Base-by-base conservation (phyloP, 352 stramenopile species). In the Aphanomyces cochlioides region DNA sequence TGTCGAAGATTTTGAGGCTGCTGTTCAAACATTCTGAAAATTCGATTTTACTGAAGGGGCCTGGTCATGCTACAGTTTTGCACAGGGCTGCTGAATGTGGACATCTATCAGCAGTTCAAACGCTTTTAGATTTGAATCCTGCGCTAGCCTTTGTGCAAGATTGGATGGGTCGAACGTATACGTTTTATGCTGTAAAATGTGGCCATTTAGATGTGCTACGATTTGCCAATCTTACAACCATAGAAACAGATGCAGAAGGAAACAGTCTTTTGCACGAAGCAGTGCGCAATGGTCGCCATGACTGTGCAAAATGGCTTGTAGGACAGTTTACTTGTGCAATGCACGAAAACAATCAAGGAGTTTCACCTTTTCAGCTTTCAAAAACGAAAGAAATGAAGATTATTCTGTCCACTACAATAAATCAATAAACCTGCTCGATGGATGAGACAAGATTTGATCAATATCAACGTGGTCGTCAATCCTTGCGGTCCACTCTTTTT, bases 71-170 rank as follows among this genome's bases (percentile, higher is more conserved):
- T 17, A 70, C 64, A 8, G 7, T 41, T 39, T 17, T 70, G 17
- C 64, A 70, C 39, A 19, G 64, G 28, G 64, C 64, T 7, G 64
- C 64, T 28, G 64, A 70, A 19, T 41, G 64, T 4, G 64, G 64
- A 12, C 64, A 70, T 36, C 13, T 21, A 5, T 19, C 19, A 3
- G 36, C 56, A 19, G 19, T 70, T 10, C 34, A 61, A 1, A n/a
- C 13, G 2, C 12, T 70, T 17, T 5, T 70, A 10, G 5, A 7
- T 5, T 21, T 70, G 3, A 17, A 54, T 17, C 64, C 64, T 34
- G 19, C 36, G 37, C 21, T 70, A 37, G 64, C 64, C 19, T 12
- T 13, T 10, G 19, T 5, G 15, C 15, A 12, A 15, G 64, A 70
- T 36, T 70, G n/a, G 13, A 19, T 61, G 15, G 36, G 47, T 10